Evolutionary conservation across 2,329 filamentous ascomycete genomes (phyloP).

Genomic region (Phoma herbarum): DNA sequence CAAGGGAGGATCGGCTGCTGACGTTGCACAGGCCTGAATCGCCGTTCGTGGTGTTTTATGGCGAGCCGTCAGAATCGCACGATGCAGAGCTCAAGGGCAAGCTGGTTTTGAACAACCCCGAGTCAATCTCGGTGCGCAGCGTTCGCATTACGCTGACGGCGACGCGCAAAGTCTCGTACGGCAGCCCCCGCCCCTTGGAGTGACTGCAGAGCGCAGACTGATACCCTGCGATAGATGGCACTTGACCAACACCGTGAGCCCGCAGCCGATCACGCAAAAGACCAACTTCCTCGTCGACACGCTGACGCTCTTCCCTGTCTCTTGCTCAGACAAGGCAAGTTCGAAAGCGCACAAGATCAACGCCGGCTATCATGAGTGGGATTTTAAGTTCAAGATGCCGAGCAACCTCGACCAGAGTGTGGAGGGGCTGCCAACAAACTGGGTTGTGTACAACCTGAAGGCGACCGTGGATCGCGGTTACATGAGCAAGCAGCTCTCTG

Average conservation of each 20-base stretch:
- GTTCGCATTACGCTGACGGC: constrained; percentile 58
- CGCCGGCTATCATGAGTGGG: constrained; percentile 59
- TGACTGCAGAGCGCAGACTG: constrained; percentile 19
- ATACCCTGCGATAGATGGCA: constrained; percentile 43
- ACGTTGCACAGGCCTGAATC: constrained; percentile 52
- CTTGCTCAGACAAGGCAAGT: constrained; percentile 39
- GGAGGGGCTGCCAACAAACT: constrained; percentile 86
- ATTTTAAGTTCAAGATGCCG: constrained; percentile 59
- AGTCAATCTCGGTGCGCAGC: constrained; percentile 58
- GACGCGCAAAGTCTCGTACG: constrained; percentile 58
- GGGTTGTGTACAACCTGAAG: constrained; percentile 89
- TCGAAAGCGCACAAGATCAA: constrained; percentile 59
- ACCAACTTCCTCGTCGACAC: constrained; percentile 57
- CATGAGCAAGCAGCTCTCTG: constrained; percentile 84
- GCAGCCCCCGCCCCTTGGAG: constrained; percentile 11
- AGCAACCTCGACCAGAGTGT: constrained; percentile 77
- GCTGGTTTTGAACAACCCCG: constrained; percentile 57
- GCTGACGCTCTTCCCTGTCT: constrained; percentile 55
- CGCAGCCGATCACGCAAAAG: constrained; percentile 57
- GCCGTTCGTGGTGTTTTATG: constrained; percentile 60
- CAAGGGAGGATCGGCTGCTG: constrained; percentile 6
- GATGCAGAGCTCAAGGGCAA: constrained; percentile 57
- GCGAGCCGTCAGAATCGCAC: constrained; percentile 57
- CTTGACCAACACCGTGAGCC: constrained; percentile 49
- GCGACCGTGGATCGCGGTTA: constrained; percentile 88